Base-by-base conservation (phyloP, 331 rosid genomes). In the Quercus lobata region DNA sequence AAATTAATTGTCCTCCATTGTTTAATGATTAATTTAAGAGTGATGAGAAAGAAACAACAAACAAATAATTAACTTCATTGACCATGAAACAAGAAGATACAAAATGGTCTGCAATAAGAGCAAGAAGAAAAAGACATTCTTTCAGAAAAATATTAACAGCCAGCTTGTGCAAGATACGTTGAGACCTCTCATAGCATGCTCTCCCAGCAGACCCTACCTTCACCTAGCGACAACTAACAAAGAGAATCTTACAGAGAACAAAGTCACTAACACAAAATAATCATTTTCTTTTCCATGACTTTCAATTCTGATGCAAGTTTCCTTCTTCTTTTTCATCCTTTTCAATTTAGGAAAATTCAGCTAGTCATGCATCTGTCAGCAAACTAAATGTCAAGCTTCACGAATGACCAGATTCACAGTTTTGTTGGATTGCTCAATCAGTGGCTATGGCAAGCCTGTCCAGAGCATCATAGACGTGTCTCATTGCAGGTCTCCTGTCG, bases 401-500 rank as follows among this genome's bases (percentile, higher is more conserved):
- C 49, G 81, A 82, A 85, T 70, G 78, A 82, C 75, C 75, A 57
- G 77, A 76, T 72, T 79, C 76, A 75, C 22, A 73, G 81, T 53
- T 53, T 69, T 71, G 7, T 81, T 77, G 77, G 65, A 58, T 19
- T 79, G 82, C 75, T 92, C 90, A 92, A 73, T 77, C 90, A 69
- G 88, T 80, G 19, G 91, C 86, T 58, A 84, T 35, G 54, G 88
- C 77, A 83, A 91, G 75, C 84, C 93, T 90, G 77, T 91, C 91
- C 81, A 96, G 81, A 81, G 94, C 97, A 78, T 96, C 97, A 60
- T 81, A 84, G 4, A 93, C 88, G 70, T 93, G 97, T 83, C 96
- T 90, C 98, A 96, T 88, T 18, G 93, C 68, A 5, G 98, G 98
- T 87, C 98, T 91, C 83, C 87, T 91, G 80, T 96, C 99, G 0